Evolutionary conservation across 805 yeast genomes (phyloP), one percentile per base, ranked within the genome.

Genomic region (Pichia rugopelliculosa): DNA sequence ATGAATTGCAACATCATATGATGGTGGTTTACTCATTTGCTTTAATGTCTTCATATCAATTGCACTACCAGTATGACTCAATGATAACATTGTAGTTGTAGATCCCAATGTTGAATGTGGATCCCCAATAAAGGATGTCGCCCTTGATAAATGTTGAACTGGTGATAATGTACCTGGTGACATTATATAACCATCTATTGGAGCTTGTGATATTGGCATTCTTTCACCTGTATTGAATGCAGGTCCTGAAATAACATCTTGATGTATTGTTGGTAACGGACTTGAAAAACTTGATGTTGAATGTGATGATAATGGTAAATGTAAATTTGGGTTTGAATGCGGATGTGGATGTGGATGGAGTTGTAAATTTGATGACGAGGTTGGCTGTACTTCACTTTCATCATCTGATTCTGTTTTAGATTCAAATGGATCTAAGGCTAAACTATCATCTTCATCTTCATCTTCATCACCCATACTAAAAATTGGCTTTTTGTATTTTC

Each of bases 1-100:
- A 56, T 76, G 77, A 62, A 89, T 65, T 0, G 98, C 97, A 27
- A 85, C 82, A 8, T 74, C 75, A 64, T 91, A 91, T 0, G 96
- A 80, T 0, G 98, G 98, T 7, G 91, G 96, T 42, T 79, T 69
- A 20, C 84, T 80, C 53, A 53, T 43, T 21, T 42, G 42, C 17
- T 41, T 43, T 38, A 44, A 42, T 7, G 18, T 20, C n/a, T 36
- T 30, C 2, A 18, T 30, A n/a, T 30, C 34, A 30, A 30, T 30
- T n/a, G 18, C 34, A 30, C 34, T 30, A n/a, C 39, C 39, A 36
- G 17, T 23, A 23, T 36, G 40, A 33, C 24, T 24, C n/a, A 30
- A 30, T 3, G 34, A 6, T n/a, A 18, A 18, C 34, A 15, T 27
- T 27, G 33, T 1, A 12, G 27, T 13, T 15, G 9, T 4, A 26